phyloP scores from a whole-genome alignment of 768 basidiomycete species.

The Trametes sanguinea region DNA sequence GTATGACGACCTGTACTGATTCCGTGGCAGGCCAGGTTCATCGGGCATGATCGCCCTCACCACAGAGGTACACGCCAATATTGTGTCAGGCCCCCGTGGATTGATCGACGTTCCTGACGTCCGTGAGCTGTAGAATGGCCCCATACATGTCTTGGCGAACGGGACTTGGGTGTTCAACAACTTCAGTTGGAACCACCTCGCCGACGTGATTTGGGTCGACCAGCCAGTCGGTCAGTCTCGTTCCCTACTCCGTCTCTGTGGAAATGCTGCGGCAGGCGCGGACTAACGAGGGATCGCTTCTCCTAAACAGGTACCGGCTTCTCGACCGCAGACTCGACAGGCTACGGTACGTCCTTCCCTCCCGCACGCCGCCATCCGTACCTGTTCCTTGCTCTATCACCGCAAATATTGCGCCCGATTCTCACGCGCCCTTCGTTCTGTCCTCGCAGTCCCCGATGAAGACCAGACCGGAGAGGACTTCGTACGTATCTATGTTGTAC shows the following conservation, averaged over 20 bases:
- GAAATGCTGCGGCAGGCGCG: conserved; percentile 7
- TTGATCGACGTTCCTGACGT: neutral
- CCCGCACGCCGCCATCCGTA: neutral
- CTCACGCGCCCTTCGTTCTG: neutral
- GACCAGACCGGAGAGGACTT: conserved; percentile 62
- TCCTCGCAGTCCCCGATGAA: conserved; percentile 52
- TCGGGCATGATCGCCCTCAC: conserved; percentile 66
- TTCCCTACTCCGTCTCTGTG: neutral
- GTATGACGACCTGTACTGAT: neutral
- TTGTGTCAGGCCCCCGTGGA: neutral
- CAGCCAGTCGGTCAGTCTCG: conserved; percentile 54
- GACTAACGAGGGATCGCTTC: conserved; percentile 14
- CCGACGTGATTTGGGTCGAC: conserved; percentile 71
- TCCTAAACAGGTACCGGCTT: conserved; percentile 50
- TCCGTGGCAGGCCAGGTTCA: conserved; percentile 52
- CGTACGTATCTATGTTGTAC: conserved; percentile 33
- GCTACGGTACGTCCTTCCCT: conserved; percentile 51
- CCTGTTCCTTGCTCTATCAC: neutral
- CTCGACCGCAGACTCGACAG: conserved; percentile 61
- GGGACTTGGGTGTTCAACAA: conserved; percentile 52
- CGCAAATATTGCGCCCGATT: neutral
- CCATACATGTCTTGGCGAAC: conserved; percentile 55
- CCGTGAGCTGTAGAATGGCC: conserved; percentile 55
- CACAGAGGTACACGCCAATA: conserved; percentile 45
- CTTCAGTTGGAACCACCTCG: conserved; percentile 59